These are phyloP conservation scores for Dioscorea zingiberensis DNA, from an alignment of 106 monocot genomes.

Conservation along the genomic window DNA sequence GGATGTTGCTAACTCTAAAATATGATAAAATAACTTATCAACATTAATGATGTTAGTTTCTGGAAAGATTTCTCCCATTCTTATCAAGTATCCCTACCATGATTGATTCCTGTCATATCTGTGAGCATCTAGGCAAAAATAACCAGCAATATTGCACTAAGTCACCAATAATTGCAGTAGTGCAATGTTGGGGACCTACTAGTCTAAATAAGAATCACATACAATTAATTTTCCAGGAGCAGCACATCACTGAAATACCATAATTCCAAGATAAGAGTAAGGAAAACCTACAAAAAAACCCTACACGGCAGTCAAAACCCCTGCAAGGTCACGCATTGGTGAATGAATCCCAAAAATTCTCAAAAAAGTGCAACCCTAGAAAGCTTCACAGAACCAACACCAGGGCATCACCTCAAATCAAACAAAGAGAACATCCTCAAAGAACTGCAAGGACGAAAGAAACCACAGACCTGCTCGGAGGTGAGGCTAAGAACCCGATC, in stretches of 20 bases:
- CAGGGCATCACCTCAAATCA: neutral
- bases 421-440: neutral
- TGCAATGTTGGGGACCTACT: too few species aligned
- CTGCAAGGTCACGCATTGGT: too few species aligned
- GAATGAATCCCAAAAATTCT: neutral
- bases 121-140: neutral
- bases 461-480: conserved; percentile 27
- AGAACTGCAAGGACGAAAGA: neutral
- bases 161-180: neutral
- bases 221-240: too few species aligned
- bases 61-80: too few species aligned
- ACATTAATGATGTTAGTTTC: too few species aligned
- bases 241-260: neutral
- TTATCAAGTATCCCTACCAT: too few species aligned
- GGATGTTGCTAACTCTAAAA: too few species aligned
- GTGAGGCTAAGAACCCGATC: conserved; percentile 32
- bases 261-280: too few species aligned
- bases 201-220: too few species aligned
- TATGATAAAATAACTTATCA: too few species aligned
- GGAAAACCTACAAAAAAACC: neutral
- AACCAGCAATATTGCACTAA: neutral
- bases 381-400: neutral
- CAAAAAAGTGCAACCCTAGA: neutral
- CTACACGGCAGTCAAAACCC: neutral
- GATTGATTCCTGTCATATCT: neutral